Evolutionary conservation across 805 yeast species (phyloP).

Genomic region (Yamadazyma insecticola): DNA sequence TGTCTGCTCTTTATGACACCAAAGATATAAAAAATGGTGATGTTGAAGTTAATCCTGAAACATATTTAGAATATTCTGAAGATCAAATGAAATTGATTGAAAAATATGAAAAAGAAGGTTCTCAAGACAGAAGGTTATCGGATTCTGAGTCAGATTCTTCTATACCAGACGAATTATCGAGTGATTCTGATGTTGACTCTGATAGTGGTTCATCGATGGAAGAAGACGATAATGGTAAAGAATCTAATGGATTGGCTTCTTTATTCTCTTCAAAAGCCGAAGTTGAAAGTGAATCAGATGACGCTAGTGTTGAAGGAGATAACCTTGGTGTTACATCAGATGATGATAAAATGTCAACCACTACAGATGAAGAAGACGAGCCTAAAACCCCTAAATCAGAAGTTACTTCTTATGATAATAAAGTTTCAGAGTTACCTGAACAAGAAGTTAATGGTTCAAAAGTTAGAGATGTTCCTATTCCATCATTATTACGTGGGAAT

Average conservation of each 20-base stretch:
- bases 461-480: constrained; percentile 67
- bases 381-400: constrained; percentile 27
- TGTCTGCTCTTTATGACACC: constrained; percentile 31
- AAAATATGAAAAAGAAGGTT: constrained; percentile 9
- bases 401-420: constrained; percentile 1
- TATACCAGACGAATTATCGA: constrained; percentile 13
- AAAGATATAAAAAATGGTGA: constrained; percentile 6
- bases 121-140: not conserved
- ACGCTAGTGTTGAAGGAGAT: constrained; percentile 12
- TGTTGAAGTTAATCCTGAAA: constrained; percentile 7
- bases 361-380: constrained; percentile 25
- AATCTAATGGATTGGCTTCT: constrained; percentile 13
- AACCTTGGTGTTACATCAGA: constrained; percentile 8
- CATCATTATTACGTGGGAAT: constrained; percentile 72
- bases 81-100: constrained; percentile 29
- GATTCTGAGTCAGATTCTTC: constrained; percentile 11
- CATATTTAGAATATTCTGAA: constrained; percentile 24
- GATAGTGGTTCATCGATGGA: constrained; percentile 5
- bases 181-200: constrained; percentile 11
- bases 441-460: constrained; percentile 37
- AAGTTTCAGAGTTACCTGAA: constrained; percentile 12
- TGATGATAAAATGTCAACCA: constrained; percentile 18
- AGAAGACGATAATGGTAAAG: constrained; percentile 9
- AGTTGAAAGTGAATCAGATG: constrained; percentile 16
- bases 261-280: constrained; percentile 10